phyloP scores from a whole-genome alignment of 2,329 filamentous ascomycete species.

The Chrysoporthe austroafricana region DNA sequence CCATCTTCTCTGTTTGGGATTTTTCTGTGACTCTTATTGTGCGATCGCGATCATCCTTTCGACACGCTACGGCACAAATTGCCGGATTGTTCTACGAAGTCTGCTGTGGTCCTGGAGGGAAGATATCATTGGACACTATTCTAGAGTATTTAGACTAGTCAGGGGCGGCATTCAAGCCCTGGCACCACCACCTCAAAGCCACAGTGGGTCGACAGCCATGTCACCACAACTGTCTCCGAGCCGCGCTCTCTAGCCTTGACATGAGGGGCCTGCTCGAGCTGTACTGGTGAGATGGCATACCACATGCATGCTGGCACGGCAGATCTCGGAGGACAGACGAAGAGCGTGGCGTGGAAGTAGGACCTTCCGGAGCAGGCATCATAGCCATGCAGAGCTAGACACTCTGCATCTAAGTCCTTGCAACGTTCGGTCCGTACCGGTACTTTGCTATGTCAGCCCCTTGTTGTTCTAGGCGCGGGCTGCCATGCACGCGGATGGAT shows the following conservation, averaged over 20 bases:
- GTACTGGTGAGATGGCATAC: too few relatives aligned
- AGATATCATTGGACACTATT: background rate
- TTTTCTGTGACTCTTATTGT: background rate
- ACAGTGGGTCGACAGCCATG: background rate
- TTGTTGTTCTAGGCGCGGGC: background rate
- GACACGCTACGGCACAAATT: background rate
- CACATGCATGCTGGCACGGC: too few relatives aligned
- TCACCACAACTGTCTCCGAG: background rate
- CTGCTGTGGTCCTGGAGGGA: background rate
- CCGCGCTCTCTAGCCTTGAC: background rate
- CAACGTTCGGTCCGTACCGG: background rate
- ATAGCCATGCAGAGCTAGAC: background rate
- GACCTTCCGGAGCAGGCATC: background rate
- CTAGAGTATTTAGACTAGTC: background rate
- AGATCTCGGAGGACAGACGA: too few relatives aligned
- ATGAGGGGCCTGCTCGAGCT: too few relatives aligned
- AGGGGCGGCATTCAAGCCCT: background rate
- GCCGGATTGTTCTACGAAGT: background rate
- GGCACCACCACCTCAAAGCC: background rate
- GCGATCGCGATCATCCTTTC: background rate
- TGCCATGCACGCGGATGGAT: slow-evolving; percentile 23
- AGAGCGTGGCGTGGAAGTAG: too few relatives aligned
- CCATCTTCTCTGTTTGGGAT: background rate
- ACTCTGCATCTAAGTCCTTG: background rate
- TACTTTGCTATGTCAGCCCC: background rate